Conservation (phyloP, 495 filamentous ascomycete species). For the Penicillium pancosmium region DNA sequence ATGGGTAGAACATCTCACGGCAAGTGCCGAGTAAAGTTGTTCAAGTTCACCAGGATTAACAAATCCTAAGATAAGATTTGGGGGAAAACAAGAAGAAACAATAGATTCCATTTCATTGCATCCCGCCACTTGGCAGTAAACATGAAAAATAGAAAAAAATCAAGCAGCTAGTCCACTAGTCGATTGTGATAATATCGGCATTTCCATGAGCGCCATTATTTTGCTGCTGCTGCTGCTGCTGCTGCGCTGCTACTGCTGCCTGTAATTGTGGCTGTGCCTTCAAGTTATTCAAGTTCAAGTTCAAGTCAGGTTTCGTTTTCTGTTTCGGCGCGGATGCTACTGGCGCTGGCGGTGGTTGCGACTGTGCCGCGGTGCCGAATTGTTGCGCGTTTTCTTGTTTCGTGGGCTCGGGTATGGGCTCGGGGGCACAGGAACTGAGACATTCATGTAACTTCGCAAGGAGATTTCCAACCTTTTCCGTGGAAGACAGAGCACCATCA, state of each 20-base stretch:
- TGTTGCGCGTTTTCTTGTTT: slow-evolving; percentile 11
- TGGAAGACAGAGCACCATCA: slow-evolving; percentile 43
- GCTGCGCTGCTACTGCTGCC: no score
- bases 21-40: no score
- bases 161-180: slow-evolving; percentile 25
- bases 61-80: no score
- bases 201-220: slow-evolving; percentile 16
- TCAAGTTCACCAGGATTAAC: no score
- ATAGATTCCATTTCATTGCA: no score
- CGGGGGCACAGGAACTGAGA: slow-evolving; percentile 23
- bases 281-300: no score
- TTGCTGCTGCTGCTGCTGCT: slow-evolving; percentile 4
- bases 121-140: no score
- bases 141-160: neutral
- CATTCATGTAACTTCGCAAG: slow-evolving; percentile 39
- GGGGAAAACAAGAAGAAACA: no score
- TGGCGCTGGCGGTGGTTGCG: neutral
- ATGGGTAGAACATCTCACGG: neutral
- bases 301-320: no score
- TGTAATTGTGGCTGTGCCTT: no score
- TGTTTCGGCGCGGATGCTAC: no score
- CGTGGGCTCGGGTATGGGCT: slow-evolving; percentile 9
- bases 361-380: neutral
- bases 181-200: slow-evolving; percentile 45
- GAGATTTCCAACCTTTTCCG: slow-evolving; percentile 46